These are phyloP conservation scores for Globisporangium megalacanthum DNA, from an alignment of 352 stramenopile genomes.

Conservation along the genomic window DNA sequence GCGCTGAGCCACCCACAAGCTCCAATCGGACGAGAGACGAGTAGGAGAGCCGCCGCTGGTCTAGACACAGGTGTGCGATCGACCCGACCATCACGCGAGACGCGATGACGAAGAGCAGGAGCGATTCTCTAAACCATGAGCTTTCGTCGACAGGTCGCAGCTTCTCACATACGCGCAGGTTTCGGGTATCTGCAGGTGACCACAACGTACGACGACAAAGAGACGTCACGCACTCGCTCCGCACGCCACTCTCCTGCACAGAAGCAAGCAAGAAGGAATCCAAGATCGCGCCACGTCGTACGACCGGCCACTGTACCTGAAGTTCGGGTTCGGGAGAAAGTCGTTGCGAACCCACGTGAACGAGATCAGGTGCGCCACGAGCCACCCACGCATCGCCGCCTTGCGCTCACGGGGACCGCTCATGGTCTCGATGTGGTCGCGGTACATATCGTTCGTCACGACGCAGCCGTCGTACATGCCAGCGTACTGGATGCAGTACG, in stretches of 20 bases:
- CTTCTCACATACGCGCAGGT: constrained; percentile 1
- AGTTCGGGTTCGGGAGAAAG: constrained; percentile 86
- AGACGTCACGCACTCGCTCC: too few species aligned
- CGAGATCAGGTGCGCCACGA: constrained; percentile 73
- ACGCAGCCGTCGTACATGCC: constrained; percentile 66
- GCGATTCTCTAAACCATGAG: not conserved
- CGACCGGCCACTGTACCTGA: constrained; percentile 29
- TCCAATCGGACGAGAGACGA: not conserved
- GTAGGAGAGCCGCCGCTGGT: not conserved
- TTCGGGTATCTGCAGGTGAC: constrained; percentile 2
- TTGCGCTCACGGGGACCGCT: constrained; percentile 49
- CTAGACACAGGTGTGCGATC: not conserved
- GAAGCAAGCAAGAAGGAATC: not conserved
- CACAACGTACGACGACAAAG: too few species aligned
- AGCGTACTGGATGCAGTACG: constrained; percentile 89
- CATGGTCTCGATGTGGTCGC: constrained; percentile 78
- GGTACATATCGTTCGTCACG: constrained; percentile 87
- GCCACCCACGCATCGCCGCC: constrained; percentile 55
- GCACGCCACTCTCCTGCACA: not conserved
- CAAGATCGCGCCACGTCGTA: too few species aligned
- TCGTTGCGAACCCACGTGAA: constrained; percentile 87
- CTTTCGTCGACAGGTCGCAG: not conserved
- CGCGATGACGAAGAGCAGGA: not conserved
- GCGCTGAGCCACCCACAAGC: not conserved
- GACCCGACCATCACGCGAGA: not conserved